Base-by-base conservation (phyloP, 352 stramenopile species). In the Pythium graminicola region DNA sequence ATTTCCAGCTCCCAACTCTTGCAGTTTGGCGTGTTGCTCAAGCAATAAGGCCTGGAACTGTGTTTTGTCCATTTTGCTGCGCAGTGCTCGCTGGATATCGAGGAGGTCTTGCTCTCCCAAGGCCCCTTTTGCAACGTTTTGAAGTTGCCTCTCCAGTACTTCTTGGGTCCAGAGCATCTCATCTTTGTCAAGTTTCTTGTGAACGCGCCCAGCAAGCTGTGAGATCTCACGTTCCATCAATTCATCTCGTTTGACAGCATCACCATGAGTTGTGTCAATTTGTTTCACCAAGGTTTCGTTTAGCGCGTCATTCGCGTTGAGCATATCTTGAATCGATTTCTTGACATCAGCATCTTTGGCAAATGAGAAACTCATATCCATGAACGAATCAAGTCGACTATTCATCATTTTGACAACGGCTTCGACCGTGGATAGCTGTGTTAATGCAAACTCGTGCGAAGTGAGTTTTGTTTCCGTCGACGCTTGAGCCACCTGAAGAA, bases 111-210 rank as follows among this genome's bases (percentile, higher is more conserved):
- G 57, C 24, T 86, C 78, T 5, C 81, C 76, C 6, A 87, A 58
- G 1, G 74, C 81, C 3, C 62, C 56, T 48, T 86, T 89, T 10
- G 78, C 78, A 22, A 89, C 69, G 28, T 70, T 82, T 23, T 86
- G 69, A 9, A 86, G 65, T 57, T 86, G 68, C 11, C 74, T 61
- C 47, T 87, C 74, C 2, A 87, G 58, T 16, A 87, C 69, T 33
- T 85, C 74, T 40, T 85, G 76, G 0, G 78, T 89, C 78, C 78
- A 89, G 4, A 87, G 62, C 28, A 89, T 62, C 24, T 89, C 73
- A 48, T 86, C 76, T 55, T 87, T 86, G 57, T 89, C 78, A 2
- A 85, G 61, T 32, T 89, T 89, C 56, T 83, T 87, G 45, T 73
- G 81, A 26, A 89, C 72, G 6, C 76, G 76, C 7, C 65, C 65